A percentile compares a stretch with the other conserved stretches of the same genome.
These are phyloP conservation scores for Parafenestella ontariensis DNA, from an alignment of 2,329 filamentous ascomycete genomes.

Conservation along the genomic window DNA sequence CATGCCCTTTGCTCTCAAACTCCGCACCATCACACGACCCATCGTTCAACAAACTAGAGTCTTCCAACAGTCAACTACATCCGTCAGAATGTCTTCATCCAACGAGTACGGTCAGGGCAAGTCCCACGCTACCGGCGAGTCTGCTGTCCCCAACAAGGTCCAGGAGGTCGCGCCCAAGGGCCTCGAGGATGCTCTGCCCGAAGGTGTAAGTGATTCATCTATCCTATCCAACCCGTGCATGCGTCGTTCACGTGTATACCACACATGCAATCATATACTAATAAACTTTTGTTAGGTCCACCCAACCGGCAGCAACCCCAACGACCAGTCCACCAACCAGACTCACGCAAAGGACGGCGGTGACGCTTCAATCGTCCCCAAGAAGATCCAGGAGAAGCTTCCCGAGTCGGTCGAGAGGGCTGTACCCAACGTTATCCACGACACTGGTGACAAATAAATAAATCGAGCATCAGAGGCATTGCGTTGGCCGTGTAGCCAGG, in stretches of 20 bases:
- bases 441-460: conserved; percentile 43
- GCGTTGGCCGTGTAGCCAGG: not conserved
- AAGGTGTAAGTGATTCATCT: conserved; percentile 31
- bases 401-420: conserved; percentile 55
- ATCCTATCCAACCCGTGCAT: not conserved
- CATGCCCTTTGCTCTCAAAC: conserved; percentile 28
- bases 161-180: conserved; percentile 50
- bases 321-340: conserved; percentile 42
- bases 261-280: not conserved
- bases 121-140: conserved; percentile 52
- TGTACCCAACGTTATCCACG: conserved; percentile 54
- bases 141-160: conserved; percentile 48
- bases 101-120: conserved; percentile 51
- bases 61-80: conserved; percentile 17
- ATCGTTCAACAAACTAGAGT: conserved; percentile 19
- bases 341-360: conserved; percentile 50
- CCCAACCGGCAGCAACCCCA: conserved; percentile 46
- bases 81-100: conserved; percentile 34
- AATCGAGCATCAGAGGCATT: not conserved
- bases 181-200: conserved; percentile 51
- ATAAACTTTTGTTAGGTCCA: conserved; percentile 38
- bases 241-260: not conserved
- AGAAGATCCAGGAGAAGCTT: conserved; percentile 53
- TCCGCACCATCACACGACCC: conserved; percentile 27
- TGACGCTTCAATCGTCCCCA: conserved; percentile 50